Percentiles rank a stretch among this genome's conserved stretches.
Evolutionary conservation across 1,284 basidiomycete species (phyloP).

Genomic region (Pseudozyma hubeiensis): DNA sequence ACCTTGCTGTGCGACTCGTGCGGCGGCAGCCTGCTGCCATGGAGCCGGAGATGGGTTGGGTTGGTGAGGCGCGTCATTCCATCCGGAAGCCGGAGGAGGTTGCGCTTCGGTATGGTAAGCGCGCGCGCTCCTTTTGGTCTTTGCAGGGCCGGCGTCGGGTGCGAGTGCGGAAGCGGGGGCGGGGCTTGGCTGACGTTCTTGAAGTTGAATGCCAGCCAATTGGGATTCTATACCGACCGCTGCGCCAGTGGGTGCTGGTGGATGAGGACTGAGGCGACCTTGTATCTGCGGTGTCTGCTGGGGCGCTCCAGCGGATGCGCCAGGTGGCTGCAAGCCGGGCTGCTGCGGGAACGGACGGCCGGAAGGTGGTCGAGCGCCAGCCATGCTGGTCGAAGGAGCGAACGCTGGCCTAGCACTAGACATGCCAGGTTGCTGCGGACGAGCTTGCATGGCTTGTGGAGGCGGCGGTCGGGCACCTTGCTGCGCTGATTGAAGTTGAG

Average conservation of each 20-base stretch:
- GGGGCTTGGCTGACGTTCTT: slow-evolving; percentile 31
- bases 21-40: slow-evolving; percentile 65
- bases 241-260: slow-evolving; percentile 24
- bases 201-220: slow-evolving; percentile 51
- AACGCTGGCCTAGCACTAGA: slow-evolving; percentile 19
- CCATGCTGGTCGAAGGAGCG: slow-evolving; percentile 20
- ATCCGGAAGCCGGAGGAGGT: slow-evolving; percentile 40
- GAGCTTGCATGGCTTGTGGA: slow-evolving; percentile 26
- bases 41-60: slow-evolving; percentile 57
- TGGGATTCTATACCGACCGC: slow-evolving; percentile 33
- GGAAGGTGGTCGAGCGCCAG: slow-evolving; percentile 25
- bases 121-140: slow-evolving; percentile 65
- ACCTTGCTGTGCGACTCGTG: slow-evolving; percentile 52
- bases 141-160: slow-evolving; percentile 47
- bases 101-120: slow-evolving; percentile 67
- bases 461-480: slow-evolving; percentile 20
- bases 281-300: slow-evolving; percentile 24
- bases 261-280: slow-evolving; percentile 41
- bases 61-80: slow-evolving; percentile 61
- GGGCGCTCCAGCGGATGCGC: not conserved
- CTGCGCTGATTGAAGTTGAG: slow-evolving; percentile 21
- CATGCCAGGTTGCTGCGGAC: slow-evolving; percentile 41
- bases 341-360: slow-evolving; percentile 36
- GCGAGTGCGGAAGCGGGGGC: slow-evolving; percentile 22
- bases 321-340: slow-evolving; percentile 8